phyloP scores from a whole-genome alignment of 805 yeast genomes.

The Starmerella tilneyi region DNA sequence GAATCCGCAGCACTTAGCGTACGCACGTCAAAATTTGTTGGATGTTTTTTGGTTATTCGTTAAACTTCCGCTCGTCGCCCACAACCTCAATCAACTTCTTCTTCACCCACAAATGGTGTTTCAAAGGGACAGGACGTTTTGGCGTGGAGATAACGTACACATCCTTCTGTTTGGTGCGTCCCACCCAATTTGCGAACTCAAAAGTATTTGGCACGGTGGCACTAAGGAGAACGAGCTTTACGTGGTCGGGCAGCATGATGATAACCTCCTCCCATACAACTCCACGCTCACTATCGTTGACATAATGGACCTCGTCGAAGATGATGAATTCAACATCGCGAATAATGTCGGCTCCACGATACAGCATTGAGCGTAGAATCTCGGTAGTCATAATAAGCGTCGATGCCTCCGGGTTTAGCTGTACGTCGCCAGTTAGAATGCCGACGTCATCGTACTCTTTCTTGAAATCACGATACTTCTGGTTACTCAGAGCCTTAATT shows the following conservation, averaged over 20 bases:
- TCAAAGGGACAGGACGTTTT: conserved; percentile 92
- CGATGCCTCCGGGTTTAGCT: conserved; percentile 90
- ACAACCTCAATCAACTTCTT: conserved; percentile 61
- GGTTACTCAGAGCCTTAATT: conserved; percentile 80
- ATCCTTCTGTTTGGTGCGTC: conserved; percentile 90
- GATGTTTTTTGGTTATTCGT: too few relatives aligned
- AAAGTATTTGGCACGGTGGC: conserved; percentile 98
- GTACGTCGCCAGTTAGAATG: conserved; percentile 93
- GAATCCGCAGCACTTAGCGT: too few relatives aligned
- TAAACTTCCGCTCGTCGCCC: conserved; percentile 60
- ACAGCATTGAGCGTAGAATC: conserved; percentile 86
- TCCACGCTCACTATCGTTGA: conserved; percentile 92
- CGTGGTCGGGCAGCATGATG: conserved; percentile 94
- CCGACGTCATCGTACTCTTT: conserved; percentile 82
- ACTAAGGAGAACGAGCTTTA: conserved; percentile 77
- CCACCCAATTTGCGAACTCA: conserved; percentile 98
- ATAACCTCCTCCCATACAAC: conserved; percentile 99
- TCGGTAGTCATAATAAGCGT: conserved; percentile 98
- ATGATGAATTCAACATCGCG: conserved; percentile 96
- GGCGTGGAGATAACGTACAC: conserved; percentile 94
- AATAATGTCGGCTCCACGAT: conserved; percentile 90
- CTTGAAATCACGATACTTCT: conserved; percentile 79
- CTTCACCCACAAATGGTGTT: conserved; percentile 77
- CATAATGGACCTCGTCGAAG: conserved; percentile 96
- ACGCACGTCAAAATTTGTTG: too few relatives aligned